These are phyloP conservation scores for Gigaspora rosea DNA, from an alignment of 192 early-diverging fungal genomes.

Conservation along the genomic window DNA sequence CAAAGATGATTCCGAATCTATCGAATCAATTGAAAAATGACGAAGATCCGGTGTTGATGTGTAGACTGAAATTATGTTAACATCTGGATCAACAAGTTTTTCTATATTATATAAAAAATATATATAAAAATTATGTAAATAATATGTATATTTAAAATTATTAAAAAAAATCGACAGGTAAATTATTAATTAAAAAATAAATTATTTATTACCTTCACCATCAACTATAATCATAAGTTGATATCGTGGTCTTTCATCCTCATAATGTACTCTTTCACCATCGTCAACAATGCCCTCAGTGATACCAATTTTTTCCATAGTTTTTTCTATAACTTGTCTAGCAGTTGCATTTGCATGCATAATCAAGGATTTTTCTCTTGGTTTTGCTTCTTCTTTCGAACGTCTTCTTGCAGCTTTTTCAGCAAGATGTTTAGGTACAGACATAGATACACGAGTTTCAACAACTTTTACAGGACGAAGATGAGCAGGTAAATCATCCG, in stretches of 20 bases:
- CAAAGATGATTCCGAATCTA: slow-evolving; percentile 15
- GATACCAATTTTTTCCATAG: slow-evolving; percentile 55
- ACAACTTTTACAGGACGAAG: not conserved
- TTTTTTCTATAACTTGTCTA: slow-evolving; percentile 46
- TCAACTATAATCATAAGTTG: slow-evolving; percentile 17
- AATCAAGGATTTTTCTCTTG: slow-evolving; percentile 20
- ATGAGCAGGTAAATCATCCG: slow-evolving; percentile 23
- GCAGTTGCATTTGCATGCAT: slow-evolving; percentile 35
- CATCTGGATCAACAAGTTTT: not conserved
- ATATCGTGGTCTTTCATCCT: slow-evolving; percentile 23
- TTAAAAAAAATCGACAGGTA: not conserved
- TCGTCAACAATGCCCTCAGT: slow-evolving; percentile 47
- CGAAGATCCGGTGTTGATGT: slow-evolving; percentile 5
- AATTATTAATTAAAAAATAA: not conserved
- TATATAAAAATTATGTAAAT: not conserved
- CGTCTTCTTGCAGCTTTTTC: slow-evolving; percentile 32
- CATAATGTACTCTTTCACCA: slow-evolving; percentile 21
- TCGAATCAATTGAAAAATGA: slow-evolving; percentile 26
- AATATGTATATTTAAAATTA: not conserved
- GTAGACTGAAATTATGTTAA: not conserved
- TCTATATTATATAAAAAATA: not conserved
- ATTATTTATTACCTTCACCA: slow-evolving; percentile 22
- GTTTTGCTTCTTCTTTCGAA: slow-evolving; percentile 31
- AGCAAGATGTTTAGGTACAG: slow-evolving; percentile 32
- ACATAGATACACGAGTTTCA: slow-evolving; percentile 13